Percentiles rank a stretch among this genome's conserved stretches.
Evolutionary conservation across 208 protist genomes (phyloP).

Genomic region (Leishmania major): DNA sequence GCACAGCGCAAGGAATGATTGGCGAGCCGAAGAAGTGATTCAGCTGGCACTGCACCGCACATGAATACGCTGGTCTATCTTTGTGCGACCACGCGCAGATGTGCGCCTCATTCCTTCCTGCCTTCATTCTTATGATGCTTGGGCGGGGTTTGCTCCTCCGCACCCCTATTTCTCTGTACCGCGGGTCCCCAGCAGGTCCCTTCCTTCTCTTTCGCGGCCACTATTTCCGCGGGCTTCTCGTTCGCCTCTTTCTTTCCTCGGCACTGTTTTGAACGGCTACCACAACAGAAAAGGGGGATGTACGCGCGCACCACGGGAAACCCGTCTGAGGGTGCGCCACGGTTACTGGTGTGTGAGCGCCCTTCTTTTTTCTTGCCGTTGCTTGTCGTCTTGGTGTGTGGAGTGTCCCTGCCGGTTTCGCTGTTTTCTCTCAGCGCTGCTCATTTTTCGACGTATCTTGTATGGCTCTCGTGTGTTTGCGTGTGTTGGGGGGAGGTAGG

Average conservation of each 20-base stretch:
- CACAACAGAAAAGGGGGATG: not conserved
- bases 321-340: too few relatives aligned
- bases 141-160: not conserved
- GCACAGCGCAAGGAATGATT: conserved; percentile 94
- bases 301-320: not conserved
- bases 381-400: not conserved
- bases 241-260: not conserved
- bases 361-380: not conserved
- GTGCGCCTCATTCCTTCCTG: not conserved
- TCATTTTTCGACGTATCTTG: not conserved
- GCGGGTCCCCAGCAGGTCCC: not conserved
- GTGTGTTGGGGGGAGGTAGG: not conserved
- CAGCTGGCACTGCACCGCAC: not conserved
- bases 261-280: not conserved
- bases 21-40: conserved; percentile 36
- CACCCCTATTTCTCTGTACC: not conserved
- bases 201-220: not conserved
- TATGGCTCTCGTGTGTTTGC: not conserved
- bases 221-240: not conserved
- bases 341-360: not conserved
- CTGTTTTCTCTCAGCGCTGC: not conserved
- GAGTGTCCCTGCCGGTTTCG: not conserved
- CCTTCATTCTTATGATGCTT: not conserved
- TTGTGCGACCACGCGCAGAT: not conserved
- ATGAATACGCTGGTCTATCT: not conserved